Evolutionary conservation across 805 yeast genomes (phyloP).

Genomic region (Starmerella sirachaensis): DNA sequence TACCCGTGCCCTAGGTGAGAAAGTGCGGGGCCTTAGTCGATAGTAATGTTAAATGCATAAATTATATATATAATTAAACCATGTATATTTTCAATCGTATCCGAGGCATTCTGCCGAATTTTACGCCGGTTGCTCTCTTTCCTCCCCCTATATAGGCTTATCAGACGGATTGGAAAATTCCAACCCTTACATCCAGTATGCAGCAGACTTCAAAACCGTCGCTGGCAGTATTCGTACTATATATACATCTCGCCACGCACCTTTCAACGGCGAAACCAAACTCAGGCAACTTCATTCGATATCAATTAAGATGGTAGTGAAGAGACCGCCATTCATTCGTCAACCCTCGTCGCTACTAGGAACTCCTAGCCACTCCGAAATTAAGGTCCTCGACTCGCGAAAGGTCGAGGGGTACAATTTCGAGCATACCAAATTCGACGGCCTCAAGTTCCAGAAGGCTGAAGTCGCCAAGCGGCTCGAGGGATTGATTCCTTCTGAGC

Average conservation of each 20-base stretch:
- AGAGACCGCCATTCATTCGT: conserved; percentile 9
- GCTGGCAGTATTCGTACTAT: no score
- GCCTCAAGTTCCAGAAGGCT: conserved; percentile 69
- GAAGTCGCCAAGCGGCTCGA: conserved; percentile 71
- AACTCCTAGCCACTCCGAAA: conserved; percentile 23
- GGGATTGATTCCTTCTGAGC: conserved; percentile 80
- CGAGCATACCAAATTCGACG: conserved; percentile 54
- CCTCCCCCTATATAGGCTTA: no score
- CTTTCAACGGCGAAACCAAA: neutral
- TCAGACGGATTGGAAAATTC: no score
- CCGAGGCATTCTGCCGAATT: no score
- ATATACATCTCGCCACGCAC: neutral
- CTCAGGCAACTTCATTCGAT: neutral
- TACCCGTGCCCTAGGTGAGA: neutral
- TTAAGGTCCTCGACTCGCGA: conserved; percentile 17
- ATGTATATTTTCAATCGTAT: neutral
- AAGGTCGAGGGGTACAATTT: conserved; percentile 45
- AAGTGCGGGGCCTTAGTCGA: neutral
- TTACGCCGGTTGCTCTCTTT: no score
- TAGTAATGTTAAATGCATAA: conserved; percentile 3
- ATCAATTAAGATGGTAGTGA: conserved; percentile 3
- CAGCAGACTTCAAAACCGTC: no score
- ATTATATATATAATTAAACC: neutral
- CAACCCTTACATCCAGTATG: no score
- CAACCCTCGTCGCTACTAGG: conserved; percentile 22